Base-by-base conservation (phyloP, 768 basidiomycete species). In the Hericium alpestre region DNA sequence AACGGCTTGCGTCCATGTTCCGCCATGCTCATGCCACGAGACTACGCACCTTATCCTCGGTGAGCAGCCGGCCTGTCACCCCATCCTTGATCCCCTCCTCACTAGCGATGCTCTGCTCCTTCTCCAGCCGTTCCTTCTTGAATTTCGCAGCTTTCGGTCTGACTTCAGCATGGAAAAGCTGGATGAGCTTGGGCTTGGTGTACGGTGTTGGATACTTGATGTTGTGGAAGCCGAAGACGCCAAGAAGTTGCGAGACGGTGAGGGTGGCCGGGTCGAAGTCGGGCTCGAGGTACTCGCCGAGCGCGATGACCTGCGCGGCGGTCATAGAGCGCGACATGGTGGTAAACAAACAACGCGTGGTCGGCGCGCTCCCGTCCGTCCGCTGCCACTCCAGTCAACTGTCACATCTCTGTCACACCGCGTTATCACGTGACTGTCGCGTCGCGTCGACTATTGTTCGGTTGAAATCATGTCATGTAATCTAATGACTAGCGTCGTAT, bases 51-150 rank as follows among this genome's bases (percentile, higher is more conserved):
- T 77, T 78, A 51, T 69, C 72, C 48, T 72, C 75, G 63, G 70
- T 74, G 58, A 92, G 69, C 38, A 79, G 84, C 66, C 77, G 70
- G n/a, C 90, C 90, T 7, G 90, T 91, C n/a, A 83, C 60, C 20
- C 90, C 90, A 67, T 93, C 87, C 40, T 74, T 81, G 54, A 93
- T 92, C 4, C 90, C 90, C 56, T 89, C 84, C 59, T 88, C 86
- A 64, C 88, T 91, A 5, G 91, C 83, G 53, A 77, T 68, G 61
- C 86, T 90, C 53, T 81, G 83, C 67, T 82, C 79, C 60, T 76
- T 80, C 72, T 81, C 82, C 40, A 83, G 57, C 49, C 81, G 75
- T 60, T 90, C 84, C 58, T 76, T 82, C 68, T 79, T 83, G 56
- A 86, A 71, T 61, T 80, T 82, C 25, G 67, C 65, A 11, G 76